Base-by-base conservation (phyloP, 2,329 filamentous ascomycete genomes). In the Chaetomiaceae sp. region DNA sequence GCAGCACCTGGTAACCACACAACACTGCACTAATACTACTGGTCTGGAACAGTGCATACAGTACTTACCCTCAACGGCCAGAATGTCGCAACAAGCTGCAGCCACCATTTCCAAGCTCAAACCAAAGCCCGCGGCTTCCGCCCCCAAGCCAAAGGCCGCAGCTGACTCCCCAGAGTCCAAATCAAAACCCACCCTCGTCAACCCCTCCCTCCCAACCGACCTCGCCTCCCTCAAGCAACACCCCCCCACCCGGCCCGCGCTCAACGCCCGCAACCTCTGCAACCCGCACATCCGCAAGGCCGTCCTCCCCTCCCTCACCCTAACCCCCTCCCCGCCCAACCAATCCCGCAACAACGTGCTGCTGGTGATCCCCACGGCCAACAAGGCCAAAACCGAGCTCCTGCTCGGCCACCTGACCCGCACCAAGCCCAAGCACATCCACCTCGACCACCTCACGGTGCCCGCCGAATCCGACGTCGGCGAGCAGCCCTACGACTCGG, bases 401-500 rank as follows among this genome's bases (percentile, higher is more conserved):
- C 7, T 60, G 7, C 8, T 0, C 1, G 4, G 2, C 2, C 37
- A 34, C 41, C 33, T 57, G 14, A 8, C 10, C 5, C 4, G 11
- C 13, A 38, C 18, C 33, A 20, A 27, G 13, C 42, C 46, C 9
- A 14, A n/a, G 2, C 18, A 32, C 32, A 11, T 49, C 47, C 11
- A 11, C 5, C 11, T 52, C 14, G 4, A 30, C 23, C 10, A n/a
- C 11, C 20, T 43, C 18, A 25, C 30, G 3, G 7, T 56, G 32
- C 11, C 21, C 5, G 54, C 43, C 23, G 23, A 40, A 1, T 56
- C 58, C 1, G 48, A 41, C 3, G 56, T 54, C 32, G 58, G 58
- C 33, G 56, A 60, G 41, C 58, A 60, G 30, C 54, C 58, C 2
- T 58, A 58, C 30, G 44, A 58, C 30, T 9, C 5, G 2, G 43